phyloP scores from a whole-genome alignment of 2,329 filamentous ascomycete species.

The Penicillium sp. region DNA sequence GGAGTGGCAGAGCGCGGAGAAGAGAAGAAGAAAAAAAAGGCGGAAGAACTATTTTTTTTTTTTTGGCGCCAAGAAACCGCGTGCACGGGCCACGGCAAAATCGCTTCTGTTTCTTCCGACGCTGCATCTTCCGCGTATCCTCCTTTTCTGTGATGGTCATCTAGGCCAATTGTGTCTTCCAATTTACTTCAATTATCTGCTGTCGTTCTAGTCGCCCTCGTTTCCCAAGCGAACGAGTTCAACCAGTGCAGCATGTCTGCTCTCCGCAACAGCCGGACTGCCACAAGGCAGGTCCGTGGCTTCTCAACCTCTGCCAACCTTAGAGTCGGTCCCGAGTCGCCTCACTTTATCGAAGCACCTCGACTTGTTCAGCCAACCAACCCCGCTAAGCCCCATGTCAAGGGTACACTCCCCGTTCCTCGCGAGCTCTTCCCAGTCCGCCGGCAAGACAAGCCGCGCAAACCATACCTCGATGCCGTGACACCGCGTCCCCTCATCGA shows the following conservation, averaged over 20 bases:
- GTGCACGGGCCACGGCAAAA: constrained; percentile 40
- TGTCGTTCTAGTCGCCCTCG: background rate
- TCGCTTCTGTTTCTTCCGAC: constrained; percentile 33
- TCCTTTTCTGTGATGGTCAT: constrained; percentile 10
- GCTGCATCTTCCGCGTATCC: constrained; percentile 20
- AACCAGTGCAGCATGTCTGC: constrained; percentile 31
- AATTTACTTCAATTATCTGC: background rate
- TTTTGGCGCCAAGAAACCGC: constrained; percentile 33
- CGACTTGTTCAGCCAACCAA: constrained; percentile 65
- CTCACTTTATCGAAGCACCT: constrained; percentile 78
- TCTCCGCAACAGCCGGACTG: constrained; percentile 35
- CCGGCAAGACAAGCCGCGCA: constrained; percentile 56
- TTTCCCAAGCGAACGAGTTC: background rate
- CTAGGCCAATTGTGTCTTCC: constrained; percentile 3
- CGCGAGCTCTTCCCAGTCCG: constrained; percentile 68
- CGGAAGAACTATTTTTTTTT: constrained; percentile 31
- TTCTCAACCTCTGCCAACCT: constrained; percentile 36
- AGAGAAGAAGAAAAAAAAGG: constrained; percentile 27
- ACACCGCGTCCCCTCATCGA: constrained; percentile 50
- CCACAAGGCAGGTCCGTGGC: constrained; percentile 37
- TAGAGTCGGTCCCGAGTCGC: constrained; percentile 66
- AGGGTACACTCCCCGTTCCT: constrained; percentile 78
- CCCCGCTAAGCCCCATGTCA: constrained; percentile 49
- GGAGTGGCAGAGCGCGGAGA: constrained; percentile 31
- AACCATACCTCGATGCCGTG: constrained; percentile 57